Evolutionary conservation across 805 yeast genomes (phyloP).

Genomic region (Cyberlindnera americana): DNA sequence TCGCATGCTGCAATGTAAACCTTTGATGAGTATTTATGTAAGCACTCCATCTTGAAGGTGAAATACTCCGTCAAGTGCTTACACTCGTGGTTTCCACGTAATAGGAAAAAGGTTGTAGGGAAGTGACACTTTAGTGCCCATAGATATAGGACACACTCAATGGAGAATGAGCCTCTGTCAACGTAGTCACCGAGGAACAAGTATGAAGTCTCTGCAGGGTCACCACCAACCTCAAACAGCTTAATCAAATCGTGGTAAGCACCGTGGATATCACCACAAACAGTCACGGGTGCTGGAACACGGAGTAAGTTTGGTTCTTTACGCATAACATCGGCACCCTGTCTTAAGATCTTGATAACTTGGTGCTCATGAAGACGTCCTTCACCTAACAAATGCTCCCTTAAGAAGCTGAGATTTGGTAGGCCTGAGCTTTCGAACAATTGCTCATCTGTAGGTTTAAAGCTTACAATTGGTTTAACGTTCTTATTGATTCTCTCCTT

Average conservation of each 20-base stretch:
- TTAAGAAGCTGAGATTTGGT: slow-evolving; percentile 71
- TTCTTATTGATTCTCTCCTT: slow-evolving; percentile 43
- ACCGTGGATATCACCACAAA: slow-evolving; percentile 98
- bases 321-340: slow-evolving; percentile 60
- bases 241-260: slow-evolving; percentile 89
- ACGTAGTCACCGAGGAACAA: slow-evolving; percentile 92
- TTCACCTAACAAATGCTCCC: slow-evolving; percentile 71
- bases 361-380: slow-evolving; percentile 76
- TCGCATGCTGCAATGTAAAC: slow-evolving; percentile 71
- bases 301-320: slow-evolving; percentile 75
- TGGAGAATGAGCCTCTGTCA: slow-evolving; percentile 88
- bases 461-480: slow-evolving; percentile 66
- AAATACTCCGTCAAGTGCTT: slow-evolving; percentile 90
- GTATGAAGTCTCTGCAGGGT: slow-evolving; percentile 72
- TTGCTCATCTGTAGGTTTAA: slow-evolving; percentile 62
- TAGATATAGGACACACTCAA: slow-evolving; percentile 74
- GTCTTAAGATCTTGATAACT: slow-evolving; percentile 58
- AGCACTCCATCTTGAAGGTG: slow-evolving; percentile 87
- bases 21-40: slow-evolving; percentile 66
- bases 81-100: slow-evolving; percentile 95
- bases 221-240: slow-evolving; percentile 90
- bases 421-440: slow-evolving; percentile 57
- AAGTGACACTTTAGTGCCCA: slow-evolving; percentile 76
- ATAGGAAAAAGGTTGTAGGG: slow-evolving; percentile 71
- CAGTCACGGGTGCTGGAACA: slow-evolving; percentile 90